Conservation (phyloP, 106 monocot species). For the Amphibolis antarctica region DNA sequence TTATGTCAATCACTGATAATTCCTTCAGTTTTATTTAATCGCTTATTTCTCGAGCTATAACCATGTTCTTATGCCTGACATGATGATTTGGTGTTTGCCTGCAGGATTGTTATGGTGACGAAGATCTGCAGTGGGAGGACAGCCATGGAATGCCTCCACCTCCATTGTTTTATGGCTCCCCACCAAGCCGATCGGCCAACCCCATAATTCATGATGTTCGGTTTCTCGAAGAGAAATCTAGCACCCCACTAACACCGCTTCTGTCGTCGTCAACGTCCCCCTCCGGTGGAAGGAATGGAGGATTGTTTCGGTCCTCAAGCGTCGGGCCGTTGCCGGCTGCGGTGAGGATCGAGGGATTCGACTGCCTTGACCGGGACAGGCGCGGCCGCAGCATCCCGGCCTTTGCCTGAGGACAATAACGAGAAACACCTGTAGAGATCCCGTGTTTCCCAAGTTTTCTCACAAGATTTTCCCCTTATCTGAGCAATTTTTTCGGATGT, state of each 20-base stretch:
- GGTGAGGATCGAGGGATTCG: constrained; percentile 16
- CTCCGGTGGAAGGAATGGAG: not conserved
- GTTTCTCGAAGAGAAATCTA: constrained; percentile 26
- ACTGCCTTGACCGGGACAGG: constrained; percentile 8
- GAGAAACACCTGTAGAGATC: too few relatives aligned
- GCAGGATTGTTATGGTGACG: not conserved
- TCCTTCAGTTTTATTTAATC: too few relatives aligned
- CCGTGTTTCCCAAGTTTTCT: too few relatives aligned
- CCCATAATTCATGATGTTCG: constrained; percentile 50
- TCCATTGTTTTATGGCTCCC: constrained; percentile 51
- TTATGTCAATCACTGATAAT: too few relatives aligned
- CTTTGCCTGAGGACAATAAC: constrained; percentile 6
- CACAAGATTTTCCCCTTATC: too few relatives aligned
- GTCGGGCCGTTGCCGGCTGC: constrained; percentile 9
- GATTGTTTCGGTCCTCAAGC: not conserved
- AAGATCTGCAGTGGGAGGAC: not conserved
- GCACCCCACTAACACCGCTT: not conserved
- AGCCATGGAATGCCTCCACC: constrained; percentile 15
- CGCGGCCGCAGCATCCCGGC: constrained; percentile 9
- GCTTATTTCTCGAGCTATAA: too few relatives aligned
- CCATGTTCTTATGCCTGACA: too few relatives aligned
- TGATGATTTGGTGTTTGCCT: not conserved
- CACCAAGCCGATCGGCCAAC: constrained; percentile 40
- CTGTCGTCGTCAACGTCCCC: constrained; percentile 1
- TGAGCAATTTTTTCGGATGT: too few relatives aligned